phyloP scores from a whole-genome alignment of 345 rosid genomes.

The Euclidium syriacum region DNA sequence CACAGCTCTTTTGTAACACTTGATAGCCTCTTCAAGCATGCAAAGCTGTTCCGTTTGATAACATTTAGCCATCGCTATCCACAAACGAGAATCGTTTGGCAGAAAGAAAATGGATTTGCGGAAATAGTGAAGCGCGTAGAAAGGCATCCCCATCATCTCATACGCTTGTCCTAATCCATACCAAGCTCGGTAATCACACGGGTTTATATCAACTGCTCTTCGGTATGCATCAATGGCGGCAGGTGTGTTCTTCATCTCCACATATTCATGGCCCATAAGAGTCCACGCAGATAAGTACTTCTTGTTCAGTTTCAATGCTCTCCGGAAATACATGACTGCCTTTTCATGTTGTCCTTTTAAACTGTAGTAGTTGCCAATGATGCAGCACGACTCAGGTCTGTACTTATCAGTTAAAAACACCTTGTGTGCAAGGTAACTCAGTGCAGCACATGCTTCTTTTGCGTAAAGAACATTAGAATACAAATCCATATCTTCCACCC shows the following conservation, averaged over 20 bases:
- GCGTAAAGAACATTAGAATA: slow-evolving; percentile 94
- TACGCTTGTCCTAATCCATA: slow-evolving; percentile 95
- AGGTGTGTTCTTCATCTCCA: slow-evolving; percentile 94
- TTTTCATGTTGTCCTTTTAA: slow-evolving; percentile 95
- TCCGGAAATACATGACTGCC: slow-evolving; percentile 82
- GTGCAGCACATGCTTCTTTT: slow-evolving; percentile 80
- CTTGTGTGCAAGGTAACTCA: slow-evolving; percentile 92
- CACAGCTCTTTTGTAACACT: slow-evolving; percentile 87
- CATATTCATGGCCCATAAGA: slow-evolving; percentile 95
- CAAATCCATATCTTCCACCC: slow-evolving; percentile 97
- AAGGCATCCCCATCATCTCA: slow-evolving; percentile 93
- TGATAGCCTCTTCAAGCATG: slow-evolving; percentile 91
- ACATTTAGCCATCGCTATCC: slow-evolving; percentile 99
- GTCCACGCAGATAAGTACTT: slow-evolving; percentile 96
- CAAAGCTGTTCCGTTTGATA: slow-evolving; percentile 80
- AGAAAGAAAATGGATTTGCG: slow-evolving; percentile 86
- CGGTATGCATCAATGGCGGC: slow-evolving; percentile 97
- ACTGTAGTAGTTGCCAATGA: slow-evolving; percentile 95
- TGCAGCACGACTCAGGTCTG: slow-evolving; percentile 96
- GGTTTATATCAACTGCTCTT: slow-evolving; percentile 87
- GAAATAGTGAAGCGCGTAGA: slow-evolving; percentile 93
- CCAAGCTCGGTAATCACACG: slow-evolving; percentile 94
- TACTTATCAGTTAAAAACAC: slow-evolving; percentile 83
- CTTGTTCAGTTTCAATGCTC: slow-evolving; percentile 93
- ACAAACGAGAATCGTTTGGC: slow-evolving; percentile 83